Base-by-base conservation (phyloP, 768 basidiomycete species). In the Ramaria sp. region DNA sequence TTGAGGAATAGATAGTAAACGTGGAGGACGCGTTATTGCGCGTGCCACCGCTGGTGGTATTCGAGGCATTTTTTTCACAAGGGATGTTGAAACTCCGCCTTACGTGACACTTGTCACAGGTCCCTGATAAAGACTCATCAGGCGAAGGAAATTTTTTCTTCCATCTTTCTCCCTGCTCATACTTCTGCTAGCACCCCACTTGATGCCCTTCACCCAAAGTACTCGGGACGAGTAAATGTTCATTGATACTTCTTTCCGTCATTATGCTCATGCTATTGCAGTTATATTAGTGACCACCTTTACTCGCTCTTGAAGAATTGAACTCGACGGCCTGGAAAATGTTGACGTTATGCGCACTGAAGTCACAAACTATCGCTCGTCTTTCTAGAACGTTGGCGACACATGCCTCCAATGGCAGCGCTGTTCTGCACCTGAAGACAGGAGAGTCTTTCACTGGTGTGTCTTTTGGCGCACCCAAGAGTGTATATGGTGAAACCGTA, bases 401-500 rank as follows among this genome's bases (percentile, higher is more conserved):
- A 22, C 82, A 85, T 64, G 44, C 36, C 61, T 22, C 67, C 76
- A 18, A 61, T 69, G 28, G 57, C 69, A 38, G 45, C 12, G 96
- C 94, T 5, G 75, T 82, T 1, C 76, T 99, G 25, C 94, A 97
- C 70, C 77, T 99, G 48, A 93, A 94, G 70, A 83, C 88, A 15
- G 96, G 96, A 48, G 85, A 99, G 69, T 87, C 88, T 7, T 99
- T 96, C 78, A 65, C 72, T 49, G 96, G 96, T 20, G 79, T 80
- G 39, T 85, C 86, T 4, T 99, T 99, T 66, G 96, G 96, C 59
- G 83, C 88, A 24, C 82, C 83, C 42, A 82, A 75, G 63, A 92
- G 88, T 64, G 80, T 83, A 52, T 98, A 79, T 70, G 96, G 96
- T 51, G 96, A 99, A 75, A 96, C 95, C 1, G 96, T 99, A 27